These are phyloP conservation scores for Raphanus raphanistrum DNA, from an alignment of 345 rosid genomes.

Conservation along the genomic window DNA sequence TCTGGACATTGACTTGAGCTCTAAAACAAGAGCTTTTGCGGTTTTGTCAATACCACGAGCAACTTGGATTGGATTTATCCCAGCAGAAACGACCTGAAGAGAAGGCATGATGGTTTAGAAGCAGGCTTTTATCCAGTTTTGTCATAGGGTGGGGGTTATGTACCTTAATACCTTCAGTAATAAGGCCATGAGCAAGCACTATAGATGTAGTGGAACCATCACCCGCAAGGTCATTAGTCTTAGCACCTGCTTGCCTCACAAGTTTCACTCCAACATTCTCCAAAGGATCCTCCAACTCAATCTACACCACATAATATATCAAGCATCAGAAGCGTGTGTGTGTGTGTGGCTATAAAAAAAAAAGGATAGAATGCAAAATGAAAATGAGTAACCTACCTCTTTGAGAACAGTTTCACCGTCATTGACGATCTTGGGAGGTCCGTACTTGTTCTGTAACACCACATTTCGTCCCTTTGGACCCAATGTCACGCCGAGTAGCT, in stretches of 20 bases:
- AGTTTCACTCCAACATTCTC: constrained; percentile 96
- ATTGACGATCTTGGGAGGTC: constrained; percentile 92
- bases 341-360: not conserved
- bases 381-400: constrained; percentile 57
- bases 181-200: constrained; percentile 87
- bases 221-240: constrained; percentile 89
- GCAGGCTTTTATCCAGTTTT: not conserved
- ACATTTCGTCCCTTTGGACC: constrained; percentile 98
- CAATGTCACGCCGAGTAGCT: constrained; percentile 83
- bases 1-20: constrained; percentile 84
- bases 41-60: constrained; percentile 87
- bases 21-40: constrained; percentile 69
- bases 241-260: constrained; percentile 98
- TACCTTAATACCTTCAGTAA: constrained; percentile 86
- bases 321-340: constrained; percentile 19
- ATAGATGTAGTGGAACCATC: constrained; percentile 96
- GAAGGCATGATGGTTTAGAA: constrained; percentile 23
- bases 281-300: constrained; percentile 86
- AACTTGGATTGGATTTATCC: constrained; percentile 77
- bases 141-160: constrained; percentile 6
- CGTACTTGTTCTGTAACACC: constrained; percentile 85
- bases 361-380: not conserved
- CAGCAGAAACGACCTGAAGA: constrained; percentile 79
- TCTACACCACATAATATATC: constrained; percentile 32
- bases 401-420: constrained; percentile 96